These are phyloP conservation scores for Mucor saturninus DNA, from an alignment of 371 early-diverging fungal species.

Conservation along the genomic window DNA sequence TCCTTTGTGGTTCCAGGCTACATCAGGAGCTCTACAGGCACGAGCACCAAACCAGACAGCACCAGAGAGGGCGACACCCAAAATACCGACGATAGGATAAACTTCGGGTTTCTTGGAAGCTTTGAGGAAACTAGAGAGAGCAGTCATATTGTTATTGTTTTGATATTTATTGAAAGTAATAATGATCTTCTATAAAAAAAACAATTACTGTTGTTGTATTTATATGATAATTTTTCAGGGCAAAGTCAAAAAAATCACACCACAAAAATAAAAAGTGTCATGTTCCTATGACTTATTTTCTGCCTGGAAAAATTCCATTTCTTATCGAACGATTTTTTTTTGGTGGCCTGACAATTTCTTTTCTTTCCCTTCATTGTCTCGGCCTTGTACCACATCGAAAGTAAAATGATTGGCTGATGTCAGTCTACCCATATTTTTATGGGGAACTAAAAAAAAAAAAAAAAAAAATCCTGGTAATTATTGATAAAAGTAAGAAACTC, in stretches of 20 bases:
- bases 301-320: too few species aligned
- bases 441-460: too few species aligned
- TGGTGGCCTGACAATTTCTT: too few species aligned
- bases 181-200: background rate
- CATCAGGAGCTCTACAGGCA: slow-evolving; percentile 47
- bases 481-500: too few species aligned
- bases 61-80: slow-evolving; percentile 39
- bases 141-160: slow-evolving; percentile 13
- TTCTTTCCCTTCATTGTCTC: too few species aligned
- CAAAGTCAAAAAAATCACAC: slow-evolving; percentile 12
- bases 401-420: too few species aligned
- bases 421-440: too few species aligned
- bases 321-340: too few species aligned
- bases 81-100: slow-evolving; percentile 43
- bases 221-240: background rate
- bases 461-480: too few species aligned
- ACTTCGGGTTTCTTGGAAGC: slow-evolving; percentile 48
- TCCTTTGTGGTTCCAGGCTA: slow-evolving; percentile 34
- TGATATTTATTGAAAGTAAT: background rate
- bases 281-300: background rate
- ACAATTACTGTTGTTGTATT: background rate
- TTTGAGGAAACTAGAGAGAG: slow-evolving; percentile 32
- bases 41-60: slow-evolving; percentile 38
- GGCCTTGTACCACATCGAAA: too few species aligned
- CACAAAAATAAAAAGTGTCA: slow-evolving; percentile 2